Percentiles rank a stretch among this genome's conserved stretches.
Conservation (phyloP, 73 alveolate genomes). For the Uronychia setigera region DNA sequence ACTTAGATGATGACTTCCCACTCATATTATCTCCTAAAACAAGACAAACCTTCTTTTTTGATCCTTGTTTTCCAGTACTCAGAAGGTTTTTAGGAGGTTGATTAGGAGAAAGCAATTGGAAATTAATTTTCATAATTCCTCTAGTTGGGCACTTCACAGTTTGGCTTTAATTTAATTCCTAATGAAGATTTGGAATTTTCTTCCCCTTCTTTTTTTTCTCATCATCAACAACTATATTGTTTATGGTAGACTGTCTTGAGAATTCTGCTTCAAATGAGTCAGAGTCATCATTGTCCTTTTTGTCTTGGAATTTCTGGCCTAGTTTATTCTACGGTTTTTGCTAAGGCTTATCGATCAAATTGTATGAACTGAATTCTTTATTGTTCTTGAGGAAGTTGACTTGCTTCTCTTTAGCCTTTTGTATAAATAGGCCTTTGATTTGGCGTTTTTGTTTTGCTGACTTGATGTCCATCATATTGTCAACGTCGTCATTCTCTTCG, state of each 20-base stretch:
- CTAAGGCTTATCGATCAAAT: neutral
- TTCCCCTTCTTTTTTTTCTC: neutral
- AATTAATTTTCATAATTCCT: too few relatives aligned
- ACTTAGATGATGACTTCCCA: too few relatives aligned
- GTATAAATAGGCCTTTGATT: neutral
- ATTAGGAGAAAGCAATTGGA: too few relatives aligned
- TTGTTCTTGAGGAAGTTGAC: neutral
- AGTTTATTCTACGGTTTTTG: neutral
- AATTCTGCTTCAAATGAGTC: neutral
- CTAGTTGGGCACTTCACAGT: too few relatives aligned
- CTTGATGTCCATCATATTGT: neutral
- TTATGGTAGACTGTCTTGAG: neutral
- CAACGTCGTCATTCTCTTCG: neutral
- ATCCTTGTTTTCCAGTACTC: too few relatives aligned
- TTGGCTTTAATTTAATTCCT: too few relatives aligned
- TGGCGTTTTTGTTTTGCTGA: neutral
- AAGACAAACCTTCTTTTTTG: too few relatives aligned
- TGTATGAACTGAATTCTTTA: neutral
- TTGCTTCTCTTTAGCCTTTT: neutral
- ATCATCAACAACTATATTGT: too few relatives aligned
- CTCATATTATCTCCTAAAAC: too few relatives aligned
- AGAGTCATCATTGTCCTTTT: neutral
- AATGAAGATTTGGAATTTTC: neutral
- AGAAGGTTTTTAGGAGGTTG: too few relatives aligned
- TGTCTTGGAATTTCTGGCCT: too few relatives aligned